Base-by-base conservation (phyloP, 371 early-diverging fungal genomes). In the Cladochytrium tenue region DNA sequence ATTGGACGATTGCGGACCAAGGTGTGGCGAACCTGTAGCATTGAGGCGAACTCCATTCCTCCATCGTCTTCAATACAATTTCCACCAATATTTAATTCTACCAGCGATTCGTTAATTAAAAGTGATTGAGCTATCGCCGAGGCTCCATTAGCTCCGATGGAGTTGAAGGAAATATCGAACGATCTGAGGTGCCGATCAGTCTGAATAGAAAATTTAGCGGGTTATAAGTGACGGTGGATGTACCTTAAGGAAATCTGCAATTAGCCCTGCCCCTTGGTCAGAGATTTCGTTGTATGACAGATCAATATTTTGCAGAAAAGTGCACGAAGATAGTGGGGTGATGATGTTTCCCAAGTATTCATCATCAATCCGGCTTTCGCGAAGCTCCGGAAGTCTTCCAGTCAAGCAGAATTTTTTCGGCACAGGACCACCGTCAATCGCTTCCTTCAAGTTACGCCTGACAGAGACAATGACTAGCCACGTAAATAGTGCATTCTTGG, bases 261-360 rank as follows among this genome's bases (percentile, higher is more conserved):
- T 52, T 0, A 25, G 26, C 3, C 10, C 30, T 1, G 77, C 82
- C 0, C 82, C 82, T 23, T 52, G 52, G 63, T 82, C 75, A 2
- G 72, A 70, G 50, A 82, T 76, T 34, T 77, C 76, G 69, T 82
- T 82, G 61, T 66, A 82, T 20, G 69, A 64, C 60, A 82, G 63
- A 52, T 80, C 78, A 5, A 82, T 52, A 27, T 70, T 56, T 13
- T 56, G 66, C 13, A 82, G 32, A 36, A 79, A 76, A 23, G 35
- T 56, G 4, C 67, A 63, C 4, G 53, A 58, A 51, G 64, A 5
- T 2, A 58, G 32, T 0, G 81, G 75, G 1, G 32, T 65, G 0
- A 77, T 36, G 1, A 80, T 30, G 4, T 67, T 56, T 17, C 71
- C 63, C 20, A 69, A 56, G 32, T 67, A 65, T 3, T 58, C 63